These are phyloP conservation scores for Aquilaria sinensis DNA, from an alignment of 345 rosid genomes.

Conservation along the genomic window DNA sequence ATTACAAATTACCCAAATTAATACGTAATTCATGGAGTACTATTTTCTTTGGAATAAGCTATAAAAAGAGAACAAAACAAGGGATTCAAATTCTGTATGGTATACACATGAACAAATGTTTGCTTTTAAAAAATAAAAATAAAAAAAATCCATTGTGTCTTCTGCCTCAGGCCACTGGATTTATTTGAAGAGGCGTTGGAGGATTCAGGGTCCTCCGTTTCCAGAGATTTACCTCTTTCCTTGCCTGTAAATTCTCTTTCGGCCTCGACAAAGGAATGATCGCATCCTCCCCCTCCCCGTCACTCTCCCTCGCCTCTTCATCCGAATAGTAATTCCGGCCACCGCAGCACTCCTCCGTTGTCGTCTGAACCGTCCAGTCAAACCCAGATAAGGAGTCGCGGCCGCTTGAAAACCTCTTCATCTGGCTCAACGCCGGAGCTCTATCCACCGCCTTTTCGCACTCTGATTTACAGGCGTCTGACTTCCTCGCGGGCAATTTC, in stretches of 20 bases:
- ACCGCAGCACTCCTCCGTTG: conserved; percentile 31
- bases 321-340: conserved; percentile 42
- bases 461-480: conserved; percentile 9
- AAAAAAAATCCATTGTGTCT: not conserved
- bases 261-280: conserved; percentile 76
- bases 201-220: conserved; percentile 80
- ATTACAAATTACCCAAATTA: too few relatives aligned
- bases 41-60: too few relatives aligned
- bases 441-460: conserved; percentile 14
- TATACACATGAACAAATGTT: too few relatives aligned
- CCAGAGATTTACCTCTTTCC: conserved; percentile 81
- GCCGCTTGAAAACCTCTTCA: conserved; percentile 77
- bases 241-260: conserved; percentile 39
- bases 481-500: conserved; percentile 19
- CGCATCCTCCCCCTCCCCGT: conserved; percentile 31
- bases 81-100: too few relatives aligned
- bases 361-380: conserved; percentile 66
- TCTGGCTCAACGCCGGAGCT: conserved; percentile 63
- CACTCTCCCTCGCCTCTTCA: conserved; percentile 31
- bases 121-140: not conserved
- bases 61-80: too few relatives aligned
- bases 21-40: too few relatives aligned
- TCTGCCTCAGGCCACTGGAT: conserved; percentile 6
- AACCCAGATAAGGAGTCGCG: conserved; percentile 47
- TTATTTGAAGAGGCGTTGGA: conserved; percentile 63